A percentile compares a stretch with the other conserved stretches of the same genome.
Conservation (phyloP, 768 basidiomycete genomes). For the Tephrocybe sp. region DNA sequence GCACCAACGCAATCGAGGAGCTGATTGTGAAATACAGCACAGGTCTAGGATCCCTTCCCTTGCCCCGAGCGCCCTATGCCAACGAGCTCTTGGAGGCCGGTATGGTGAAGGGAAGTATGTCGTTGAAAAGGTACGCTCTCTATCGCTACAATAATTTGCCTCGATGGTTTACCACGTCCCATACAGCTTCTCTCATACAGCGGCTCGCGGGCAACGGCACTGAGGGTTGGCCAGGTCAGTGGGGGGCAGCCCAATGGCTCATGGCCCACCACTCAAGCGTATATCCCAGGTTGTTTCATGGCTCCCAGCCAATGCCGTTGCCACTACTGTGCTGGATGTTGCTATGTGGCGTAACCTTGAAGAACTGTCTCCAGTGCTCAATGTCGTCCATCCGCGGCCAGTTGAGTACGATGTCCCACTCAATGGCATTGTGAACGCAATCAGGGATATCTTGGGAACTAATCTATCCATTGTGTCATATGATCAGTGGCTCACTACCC, state of each 20-base stretch:
- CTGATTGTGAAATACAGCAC: conserved; percentile 39
- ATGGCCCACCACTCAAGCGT: conserved; percentile 37
- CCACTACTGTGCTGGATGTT: background rate
- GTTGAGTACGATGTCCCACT: background rate
- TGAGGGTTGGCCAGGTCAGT: conserved; percentile 46
- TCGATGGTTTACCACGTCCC: background rate
- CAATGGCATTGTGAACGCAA: background rate
- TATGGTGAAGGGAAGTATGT: conserved; percentile 5
- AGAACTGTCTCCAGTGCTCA: background rate
- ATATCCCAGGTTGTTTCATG: background rate
- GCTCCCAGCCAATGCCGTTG: background rate
- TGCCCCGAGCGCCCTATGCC: background rate
- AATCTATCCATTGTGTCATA: background rate
- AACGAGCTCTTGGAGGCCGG: background rate
- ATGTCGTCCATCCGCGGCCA: background rate
- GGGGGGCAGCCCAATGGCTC: conserved; percentile 38
- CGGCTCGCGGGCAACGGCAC: conserved; percentile 31
- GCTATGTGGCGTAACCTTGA: background rate
- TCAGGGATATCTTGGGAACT: background rate
- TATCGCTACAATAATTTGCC: no score
- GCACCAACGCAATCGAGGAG: conserved; percentile 15
- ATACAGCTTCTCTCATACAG: conserved; percentile 21
- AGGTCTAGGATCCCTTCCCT: background rate
- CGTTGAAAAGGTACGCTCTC: background rate
- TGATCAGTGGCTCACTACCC: background rate